These are phyloP conservation scores for Salinomyces thailandicus DNA, from an alignment of 2,329 filamentous ascomycete genomes.

Conservation along the genomic window DNA sequence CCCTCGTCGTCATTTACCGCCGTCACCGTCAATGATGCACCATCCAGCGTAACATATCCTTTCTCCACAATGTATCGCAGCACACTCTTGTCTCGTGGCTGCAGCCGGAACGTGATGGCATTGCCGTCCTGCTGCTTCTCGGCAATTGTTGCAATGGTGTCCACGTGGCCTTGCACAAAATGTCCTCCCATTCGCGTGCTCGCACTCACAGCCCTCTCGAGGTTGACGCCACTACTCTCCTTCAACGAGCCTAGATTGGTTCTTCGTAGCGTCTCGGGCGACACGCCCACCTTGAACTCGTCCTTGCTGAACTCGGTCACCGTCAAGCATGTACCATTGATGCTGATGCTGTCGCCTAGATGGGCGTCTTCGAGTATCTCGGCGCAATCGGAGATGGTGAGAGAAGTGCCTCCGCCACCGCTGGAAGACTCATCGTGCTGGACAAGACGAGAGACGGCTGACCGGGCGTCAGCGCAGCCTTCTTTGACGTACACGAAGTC, in stretches of 20 bases:
- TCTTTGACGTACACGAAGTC: slow-evolving; percentile 19
- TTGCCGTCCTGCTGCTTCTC: slow-evolving; percentile 74
- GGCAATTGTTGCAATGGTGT: slow-evolving; percentile 70
- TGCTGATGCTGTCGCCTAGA: slow-evolving; percentile 83
- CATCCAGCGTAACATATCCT: slow-evolving; percentile 88
- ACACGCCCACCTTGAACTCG: slow-evolving; percentile 82
- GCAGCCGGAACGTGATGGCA: slow-evolving; percentile 75
- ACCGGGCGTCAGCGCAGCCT: slow-evolving; percentile 23
- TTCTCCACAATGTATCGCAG: slow-evolving; percentile 90
- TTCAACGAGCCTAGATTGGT: slow-evolving; percentile 79
- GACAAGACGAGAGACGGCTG: slow-evolving; percentile 76
- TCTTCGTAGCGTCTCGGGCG: slow-evolving; percentile 87
- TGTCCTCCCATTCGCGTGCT: slow-evolving; percentile 95
- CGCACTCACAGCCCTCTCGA: slow-evolving; percentile 85
- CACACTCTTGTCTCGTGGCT: slow-evolving; percentile 57
- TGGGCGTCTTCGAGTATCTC: slow-evolving; percentile 74
- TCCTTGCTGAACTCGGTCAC: slow-evolving; percentile 59
- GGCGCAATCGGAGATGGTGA: slow-evolving; percentile 69
- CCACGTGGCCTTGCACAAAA: slow-evolving; percentile 96
- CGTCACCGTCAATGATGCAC: slow-evolving; percentile 87
- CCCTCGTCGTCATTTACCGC: slow-evolving; percentile 73
- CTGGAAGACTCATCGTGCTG: slow-evolving; percentile 61
- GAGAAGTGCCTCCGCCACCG: slow-evolving; percentile 70
- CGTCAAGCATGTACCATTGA: slow-evolving; percentile 95
- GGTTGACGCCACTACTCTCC: slow-evolving; percentile 63